Percentiles rank a stretch among this genome's conserved stretches.
Conservation (phyloP, 2,329 filamentous ascomycete species). For the Nigrograna mackinnonii region DNA sequence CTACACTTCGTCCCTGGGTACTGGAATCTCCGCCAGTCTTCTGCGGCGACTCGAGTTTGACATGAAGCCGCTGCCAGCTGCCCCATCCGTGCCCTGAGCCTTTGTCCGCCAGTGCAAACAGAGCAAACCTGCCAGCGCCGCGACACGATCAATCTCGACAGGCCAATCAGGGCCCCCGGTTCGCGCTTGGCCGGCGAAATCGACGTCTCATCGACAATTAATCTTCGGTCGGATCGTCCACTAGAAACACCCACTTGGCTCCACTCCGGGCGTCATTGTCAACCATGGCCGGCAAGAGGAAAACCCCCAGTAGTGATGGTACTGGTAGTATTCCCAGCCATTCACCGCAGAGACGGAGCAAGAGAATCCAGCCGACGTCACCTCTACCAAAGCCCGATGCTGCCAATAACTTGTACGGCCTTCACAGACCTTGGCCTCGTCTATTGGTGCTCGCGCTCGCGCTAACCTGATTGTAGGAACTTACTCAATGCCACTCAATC, state of each 20-base stretch:
- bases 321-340: too few species aligned
- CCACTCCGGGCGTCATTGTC: too few species aligned
- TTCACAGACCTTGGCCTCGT: background rate
- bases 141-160: background rate
- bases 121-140: background rate
- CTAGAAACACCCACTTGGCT: background rate
- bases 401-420: too few species aligned
- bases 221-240: background rate
- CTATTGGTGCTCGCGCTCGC: background rate
- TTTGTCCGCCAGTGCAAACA: background rate
- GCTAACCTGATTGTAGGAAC: conserved; percentile 2
- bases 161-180: background rate
- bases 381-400: too few species aligned
- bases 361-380: background rate
- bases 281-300: too few species aligned
- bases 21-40: background rate
- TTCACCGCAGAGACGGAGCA: too few species aligned
- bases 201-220: conserved; percentile 6
- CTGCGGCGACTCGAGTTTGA: conserved; percentile 2
- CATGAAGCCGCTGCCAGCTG: background rate
- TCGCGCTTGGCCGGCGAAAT: conserved; percentile 5
- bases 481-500: conserved; percentile 1
- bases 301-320: too few species aligned
- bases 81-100: conserved; percentile 1
- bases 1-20: background rate